phyloP scores from a whole-genome alignment of 2,329 filamentous ascomycete species.

The Cordyceps tenuipes region DNA sequence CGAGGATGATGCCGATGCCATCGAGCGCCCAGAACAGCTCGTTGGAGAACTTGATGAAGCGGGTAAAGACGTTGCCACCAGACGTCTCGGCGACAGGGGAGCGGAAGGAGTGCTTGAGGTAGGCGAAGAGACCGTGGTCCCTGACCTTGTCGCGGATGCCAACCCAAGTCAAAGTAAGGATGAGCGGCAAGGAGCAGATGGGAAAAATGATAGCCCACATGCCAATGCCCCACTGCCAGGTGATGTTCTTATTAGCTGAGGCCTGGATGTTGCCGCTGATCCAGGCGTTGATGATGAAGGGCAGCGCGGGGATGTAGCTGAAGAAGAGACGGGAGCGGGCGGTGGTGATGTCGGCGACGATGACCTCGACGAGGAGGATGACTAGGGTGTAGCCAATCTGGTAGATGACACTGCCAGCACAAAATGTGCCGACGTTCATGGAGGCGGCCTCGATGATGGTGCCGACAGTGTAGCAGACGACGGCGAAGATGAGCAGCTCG shows the following conservation, averaged over 20 bases:
- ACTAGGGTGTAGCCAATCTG: slow-evolving; percentile 57
- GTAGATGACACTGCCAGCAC: slow-evolving; percentile 51
- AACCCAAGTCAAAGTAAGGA: slow-evolving; percentile 43
- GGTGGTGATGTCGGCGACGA: slow-evolving; percentile 57
- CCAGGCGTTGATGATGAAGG: slow-evolving; percentile 59
- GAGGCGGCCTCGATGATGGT: slow-evolving; percentile 49
- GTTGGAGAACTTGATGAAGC: slow-evolving; percentile 17
- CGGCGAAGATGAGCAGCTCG: slow-evolving; percentile 46
- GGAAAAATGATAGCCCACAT: slow-evolving; percentile 59
- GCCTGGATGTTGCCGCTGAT: slow-evolving; percentile 48
- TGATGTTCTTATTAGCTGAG: slow-evolving; percentile 38
- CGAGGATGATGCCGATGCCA: slow-evolving; percentile 34
- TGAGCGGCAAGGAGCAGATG: slow-evolving; percentile 46
- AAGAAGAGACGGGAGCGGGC: slow-evolving; percentile 55
- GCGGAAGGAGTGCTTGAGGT: slow-evolving; percentile 27
- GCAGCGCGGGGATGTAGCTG: slow-evolving; percentile 52
- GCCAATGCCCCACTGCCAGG: slow-evolving; percentile 55
- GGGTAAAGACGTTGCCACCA: not conserved
- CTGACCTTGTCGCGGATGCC: slow-evolving; percentile 38
- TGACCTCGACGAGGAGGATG: slow-evolving; percentile 53
- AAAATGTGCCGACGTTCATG: slow-evolving; percentile 40
- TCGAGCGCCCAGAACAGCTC: slow-evolving; percentile 41
- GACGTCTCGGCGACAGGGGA: slow-evolving; percentile 14
- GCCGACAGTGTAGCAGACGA: slow-evolving; percentile 52
- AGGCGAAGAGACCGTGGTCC: slow-evolving; percentile 36